Evolutionary conservation across 768 basidiomycete genomes (phyloP).

Genomic region (Pleurotus cornucopiae): DNA sequence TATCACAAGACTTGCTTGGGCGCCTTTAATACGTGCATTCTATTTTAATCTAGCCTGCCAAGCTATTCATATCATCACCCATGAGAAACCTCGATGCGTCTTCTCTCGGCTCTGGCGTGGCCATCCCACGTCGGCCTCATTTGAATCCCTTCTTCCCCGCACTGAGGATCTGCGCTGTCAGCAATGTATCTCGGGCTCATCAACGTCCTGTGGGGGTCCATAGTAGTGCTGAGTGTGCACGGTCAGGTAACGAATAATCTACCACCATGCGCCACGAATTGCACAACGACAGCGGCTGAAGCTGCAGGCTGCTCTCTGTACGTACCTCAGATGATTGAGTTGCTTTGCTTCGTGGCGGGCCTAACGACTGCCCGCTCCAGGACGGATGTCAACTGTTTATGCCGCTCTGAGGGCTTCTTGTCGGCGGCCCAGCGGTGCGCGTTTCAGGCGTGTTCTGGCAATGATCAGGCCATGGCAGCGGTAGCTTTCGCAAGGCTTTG

Average conservation of each 20-base stretch:
- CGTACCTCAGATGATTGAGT: background rate
- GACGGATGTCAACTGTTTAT: background rate
- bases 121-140: no score
- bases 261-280: background rate
- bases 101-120: no score
- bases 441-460: background rate
- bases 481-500: slow-evolving; percentile 1
- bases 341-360: no score
- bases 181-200: no score
- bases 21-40: no score
- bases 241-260: background rate
- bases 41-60: no score
- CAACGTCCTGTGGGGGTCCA: background rate
- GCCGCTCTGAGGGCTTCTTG: background rate
- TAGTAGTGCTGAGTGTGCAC: background rate
- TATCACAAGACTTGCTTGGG: no score
- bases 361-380: background rate
- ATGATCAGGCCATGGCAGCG: background rate
- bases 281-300: slow-evolving; percentile 1
- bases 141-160: no score
- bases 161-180: no score
- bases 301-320: slow-evolving; percentile 4
- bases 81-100: no score
- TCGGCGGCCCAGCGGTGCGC: background rate
- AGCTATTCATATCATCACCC: no score